phyloP scores from a whole-genome alignment of 176 grass and related monocot genomes.

The Oryza brachyantha region DNA sequence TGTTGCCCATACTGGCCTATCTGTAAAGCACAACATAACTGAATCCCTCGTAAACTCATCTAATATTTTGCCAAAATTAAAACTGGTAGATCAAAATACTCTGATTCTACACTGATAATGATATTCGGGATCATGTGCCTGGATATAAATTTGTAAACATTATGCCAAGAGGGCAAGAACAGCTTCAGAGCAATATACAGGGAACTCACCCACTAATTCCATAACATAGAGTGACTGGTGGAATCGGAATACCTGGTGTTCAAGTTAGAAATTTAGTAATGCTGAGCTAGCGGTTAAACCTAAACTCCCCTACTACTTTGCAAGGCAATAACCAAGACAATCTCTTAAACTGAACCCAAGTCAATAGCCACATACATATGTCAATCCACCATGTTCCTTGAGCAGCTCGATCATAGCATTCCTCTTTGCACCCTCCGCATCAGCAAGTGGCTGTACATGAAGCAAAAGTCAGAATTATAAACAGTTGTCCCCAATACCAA shows the following conservation, averaged over 20 bases:
- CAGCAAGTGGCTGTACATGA: conserved; percentile 74
- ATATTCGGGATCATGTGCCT: conserved; percentile 25
- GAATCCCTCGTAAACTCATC: neutral
- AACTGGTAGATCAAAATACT: neutral
- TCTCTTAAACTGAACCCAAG: conserved; percentile 2
- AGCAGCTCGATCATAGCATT: conserved; percentile 70
- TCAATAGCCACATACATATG: conserved; percentile 61
- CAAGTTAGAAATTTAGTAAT: conserved; percentile 50
- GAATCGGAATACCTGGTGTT: conserved; percentile 46
- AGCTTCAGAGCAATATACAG: conserved; percentile 38
- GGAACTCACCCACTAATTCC: conserved; percentile 50
- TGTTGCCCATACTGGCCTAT: neutral
- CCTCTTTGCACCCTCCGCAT: conserved; percentile 92
- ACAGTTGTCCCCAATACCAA: neutral
- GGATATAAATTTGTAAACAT: conserved; percentile 34
- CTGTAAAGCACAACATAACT: neutral
- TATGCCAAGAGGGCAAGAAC: conserved; percentile 9
- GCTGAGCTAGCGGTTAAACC: conserved; percentile 26
- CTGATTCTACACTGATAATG: conserved; percentile 9
- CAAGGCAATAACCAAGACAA: conserved; percentile 8
- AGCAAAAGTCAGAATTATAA: conserved; percentile 22
- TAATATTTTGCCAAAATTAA: conserved; percentile 3
- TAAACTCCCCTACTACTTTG: conserved; percentile 23
- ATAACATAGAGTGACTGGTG: conserved; percentile 41
- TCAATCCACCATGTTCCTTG: conserved; percentile 75